Conservation (phyloP, 1,284 basidiomycete genomes). For the Puccinia polysora region DNA sequence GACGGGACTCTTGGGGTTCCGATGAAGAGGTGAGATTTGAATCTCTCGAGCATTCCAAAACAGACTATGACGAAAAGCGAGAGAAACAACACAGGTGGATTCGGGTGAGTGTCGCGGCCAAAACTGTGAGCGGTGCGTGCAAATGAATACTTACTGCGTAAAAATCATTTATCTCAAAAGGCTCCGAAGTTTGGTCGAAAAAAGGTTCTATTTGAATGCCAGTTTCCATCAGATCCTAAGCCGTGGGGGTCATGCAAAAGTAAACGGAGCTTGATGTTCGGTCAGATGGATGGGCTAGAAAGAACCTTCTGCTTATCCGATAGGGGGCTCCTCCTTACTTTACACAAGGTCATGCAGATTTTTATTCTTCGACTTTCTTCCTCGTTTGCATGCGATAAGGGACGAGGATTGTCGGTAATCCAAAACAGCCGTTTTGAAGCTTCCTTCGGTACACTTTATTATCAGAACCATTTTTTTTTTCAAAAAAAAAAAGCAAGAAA, state of each 20-base stretch:
- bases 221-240: not conserved
- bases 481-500: too few relatives aligned
- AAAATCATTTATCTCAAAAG: not conserved
- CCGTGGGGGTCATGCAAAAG: not conserved
- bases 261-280: not conserved
- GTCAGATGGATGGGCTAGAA: not conserved
- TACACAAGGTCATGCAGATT: not conserved
- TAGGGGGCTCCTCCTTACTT: conserved; percentile 3
- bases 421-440: conserved; percentile 5
- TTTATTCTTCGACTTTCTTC: not conserved
- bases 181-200: not conserved
- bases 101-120: too few relatives aligned
- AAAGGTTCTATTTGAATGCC: not conserved
- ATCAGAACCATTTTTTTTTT: too few relatives aligned
- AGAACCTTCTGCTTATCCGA: not conserved
- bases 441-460: not conserved
- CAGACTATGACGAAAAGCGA: too few relatives aligned
- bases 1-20: not conserved
- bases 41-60: not conserved
- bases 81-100: too few relatives aligned
- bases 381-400: not conserved
- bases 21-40: not conserved
- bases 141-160: not conserved
- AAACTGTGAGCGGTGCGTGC: too few relatives aligned
- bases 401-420: conserved; percentile 17